phyloP scores from a whole-genome alignment of 345 rosid species.

The Linum trigynum region DNA sequence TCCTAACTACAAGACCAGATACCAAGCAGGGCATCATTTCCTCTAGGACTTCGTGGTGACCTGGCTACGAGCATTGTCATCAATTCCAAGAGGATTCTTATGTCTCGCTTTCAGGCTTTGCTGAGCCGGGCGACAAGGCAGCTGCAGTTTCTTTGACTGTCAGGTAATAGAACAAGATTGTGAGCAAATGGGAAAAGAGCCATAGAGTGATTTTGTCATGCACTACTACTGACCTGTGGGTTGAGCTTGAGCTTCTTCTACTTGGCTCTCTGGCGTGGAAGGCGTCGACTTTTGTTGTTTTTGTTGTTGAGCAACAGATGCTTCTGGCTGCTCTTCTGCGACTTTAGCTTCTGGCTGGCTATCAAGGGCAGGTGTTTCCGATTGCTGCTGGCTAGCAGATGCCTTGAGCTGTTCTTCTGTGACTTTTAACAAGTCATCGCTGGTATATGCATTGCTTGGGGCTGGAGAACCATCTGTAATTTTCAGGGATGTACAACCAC shows the following conservation, averaged over 20 bases:
- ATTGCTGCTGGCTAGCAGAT: conserved; percentile 25
- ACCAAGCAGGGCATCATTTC: too few species aligned
- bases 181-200: neutral
- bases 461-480: conserved; percentile 49
- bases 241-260: conserved; percentile 30
- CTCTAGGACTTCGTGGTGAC: too few species aligned
- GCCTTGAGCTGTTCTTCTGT: conserved; percentile 83
- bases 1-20: too few species aligned
- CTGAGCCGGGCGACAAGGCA: conserved; percentile 32
- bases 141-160: conserved; percentile 32
- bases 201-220: neutral
- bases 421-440: conserved; percentile 65
- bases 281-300: conserved; percentile 25
- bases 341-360: conserved; percentile 25
- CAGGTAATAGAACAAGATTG: conserved; percentile 1
- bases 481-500: neutral
- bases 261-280: conserved; percentile 23
- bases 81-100: conserved; percentile 7
- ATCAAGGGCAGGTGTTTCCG: neutral
- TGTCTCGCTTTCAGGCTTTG: conserved; percentile 32
- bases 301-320: conserved; percentile 31
- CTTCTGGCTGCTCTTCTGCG: conserved; percentile 77
- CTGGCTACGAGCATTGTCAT: too few species aligned
- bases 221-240: conserved; percentile 22
- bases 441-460: conserved; percentile 47